Base-by-base conservation (phyloP, 805 yeast genomes). In the Wickerhamiella alocasiicola region DNA sequence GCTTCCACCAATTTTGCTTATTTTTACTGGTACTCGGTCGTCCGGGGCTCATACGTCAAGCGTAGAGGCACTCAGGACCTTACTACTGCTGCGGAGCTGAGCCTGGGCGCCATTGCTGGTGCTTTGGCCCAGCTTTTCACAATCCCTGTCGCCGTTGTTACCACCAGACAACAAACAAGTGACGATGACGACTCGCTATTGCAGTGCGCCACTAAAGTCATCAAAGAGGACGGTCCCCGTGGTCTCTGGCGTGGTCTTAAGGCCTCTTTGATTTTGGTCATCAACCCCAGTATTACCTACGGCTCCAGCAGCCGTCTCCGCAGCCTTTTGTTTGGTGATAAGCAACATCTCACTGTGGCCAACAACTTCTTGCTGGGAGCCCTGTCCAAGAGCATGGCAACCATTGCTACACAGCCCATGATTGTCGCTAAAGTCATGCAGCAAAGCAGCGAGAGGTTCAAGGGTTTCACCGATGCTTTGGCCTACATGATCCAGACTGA, bases 181-280 rank as follows among this genome's bases (percentile, higher is more conserved):
- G 46, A 44, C 17, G 38, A 42, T 19, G 45, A 46, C 15, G 56
- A 47, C 39, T 57, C 61, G 5, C 62, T 74, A n/a, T 33, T 62
- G 3, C 55, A 55, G 13, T 60, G 72, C 5, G 69, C 71, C 9
- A 48, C 67, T 44, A 72, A 74, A 38, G 74, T 81, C 37, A 57
- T 72, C 27, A 61, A 63, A 16, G 74, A 74, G 20, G 81, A 80
- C 49, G 88, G 91, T 3, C 47, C 75, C 27, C 57, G 68, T 16
- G 88, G 88, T 0, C 71, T 81, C 44, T 83, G 94, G 94, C 70
- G 76, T 49, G 94, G 94, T 0, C 67, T 83, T 43, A 78, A 82
- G 57, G 94, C 84, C 6, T 74, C 83, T 6, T 59, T 82, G 52
- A 79, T 82, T 9, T 68, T 83, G 38, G 82, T 88, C 15, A 64